A percentile compares a stretch with the other conserved stretches of the same genome.
phyloP scores from a whole-genome alignment of 805 yeast species.

The Metschnikowia kunwiensis region DNA sequence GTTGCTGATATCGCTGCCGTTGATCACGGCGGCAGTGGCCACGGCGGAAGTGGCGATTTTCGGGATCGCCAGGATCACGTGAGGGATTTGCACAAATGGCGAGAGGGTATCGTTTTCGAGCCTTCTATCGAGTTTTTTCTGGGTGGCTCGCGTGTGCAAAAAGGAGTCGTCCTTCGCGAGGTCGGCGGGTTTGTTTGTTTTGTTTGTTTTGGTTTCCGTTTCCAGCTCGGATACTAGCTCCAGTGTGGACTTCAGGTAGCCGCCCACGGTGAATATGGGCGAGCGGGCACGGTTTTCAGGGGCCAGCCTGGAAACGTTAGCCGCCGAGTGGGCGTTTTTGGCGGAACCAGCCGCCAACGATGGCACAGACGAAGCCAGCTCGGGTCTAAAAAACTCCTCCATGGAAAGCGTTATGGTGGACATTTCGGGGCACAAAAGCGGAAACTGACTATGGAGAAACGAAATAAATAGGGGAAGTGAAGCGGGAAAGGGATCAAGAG shows the following conservation, averaged over 20 bases:
- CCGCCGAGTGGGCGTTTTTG: background rate
- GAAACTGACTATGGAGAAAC: too few relatives aligned
- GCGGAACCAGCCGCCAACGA: conserved; percentile 9
- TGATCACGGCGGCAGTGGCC: background rate
- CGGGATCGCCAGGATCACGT: background rate
- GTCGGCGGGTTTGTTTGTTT: background rate
- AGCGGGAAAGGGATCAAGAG: too few relatives aligned
- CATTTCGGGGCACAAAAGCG: too few relatives aligned
- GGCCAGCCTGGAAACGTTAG: conserved; percentile 4
- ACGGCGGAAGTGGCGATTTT: background rate
- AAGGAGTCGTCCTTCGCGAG: too few relatives aligned
- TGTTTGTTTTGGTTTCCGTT: background rate
- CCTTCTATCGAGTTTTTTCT: too few relatives aligned
- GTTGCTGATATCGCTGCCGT: background rate
- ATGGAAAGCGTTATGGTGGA: conserved; percentile 19
- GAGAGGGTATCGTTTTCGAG: too few relatives aligned
- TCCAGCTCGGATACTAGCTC: conserved; percentile 1
- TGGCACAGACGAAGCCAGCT: conserved; percentile 4
- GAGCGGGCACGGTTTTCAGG: conserved; percentile 1
- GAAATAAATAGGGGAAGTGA: too few relatives aligned
- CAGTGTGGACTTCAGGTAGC: conserved; percentile 6
- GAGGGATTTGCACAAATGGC: conserved; percentile 6
- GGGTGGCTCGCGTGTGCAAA: too few relatives aligned
- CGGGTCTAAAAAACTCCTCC: conserved; percentile 15
- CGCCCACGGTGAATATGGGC: background rate